A percentile compares a stretch with the other conserved stretches of the same genome.
phyloP scores from a whole-genome alignment of 176 grass and related monocot species.

The Cenchrus americanus region DNA sequence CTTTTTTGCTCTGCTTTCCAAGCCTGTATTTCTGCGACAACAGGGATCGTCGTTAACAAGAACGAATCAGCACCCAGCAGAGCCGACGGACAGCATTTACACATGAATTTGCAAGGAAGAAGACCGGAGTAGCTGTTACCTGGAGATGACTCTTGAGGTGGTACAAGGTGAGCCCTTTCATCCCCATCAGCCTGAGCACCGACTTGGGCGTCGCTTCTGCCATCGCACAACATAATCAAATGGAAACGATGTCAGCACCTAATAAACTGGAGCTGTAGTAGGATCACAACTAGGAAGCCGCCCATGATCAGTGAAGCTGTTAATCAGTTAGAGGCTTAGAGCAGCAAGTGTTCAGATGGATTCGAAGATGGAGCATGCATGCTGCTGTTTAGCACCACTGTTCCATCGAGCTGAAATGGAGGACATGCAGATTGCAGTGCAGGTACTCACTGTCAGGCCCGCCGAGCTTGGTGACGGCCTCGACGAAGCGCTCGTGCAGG shows the following conservation, averaged over 20 bases:
- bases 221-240: constrained; percentile 18
- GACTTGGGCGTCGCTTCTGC: constrained; percentile 96
- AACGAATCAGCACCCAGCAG: not conserved
- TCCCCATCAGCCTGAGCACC: constrained; percentile 89
- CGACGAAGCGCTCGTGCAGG: constrained; percentile 94
- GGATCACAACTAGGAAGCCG: not conserved
- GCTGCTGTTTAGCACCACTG: not conserved
- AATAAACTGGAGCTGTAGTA: not conserved
- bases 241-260: constrained; percentile 26
- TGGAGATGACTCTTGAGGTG: constrained; percentile 98
- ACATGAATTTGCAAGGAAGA: constrained; percentile 11
- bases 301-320: not conserved
- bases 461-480: constrained; percentile 96
- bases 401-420: not conserved
- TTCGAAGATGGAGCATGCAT: not conserved
- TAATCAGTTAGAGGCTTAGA: not conserved
- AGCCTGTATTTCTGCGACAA: constrained; percentile 86
- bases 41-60: not conserved
- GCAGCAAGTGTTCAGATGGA: not conserved
- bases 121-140: constrained; percentile 42
- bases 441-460: constrained; percentile 78
- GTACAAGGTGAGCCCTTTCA: constrained; percentile 93
- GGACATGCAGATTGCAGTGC: not conserved
- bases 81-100: not conserved
- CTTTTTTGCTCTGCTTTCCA: constrained; percentile 77